Conservation (phyloP, 2,329 filamentous ascomycete genomes). For the Tympanopsis confertula region DNA sequence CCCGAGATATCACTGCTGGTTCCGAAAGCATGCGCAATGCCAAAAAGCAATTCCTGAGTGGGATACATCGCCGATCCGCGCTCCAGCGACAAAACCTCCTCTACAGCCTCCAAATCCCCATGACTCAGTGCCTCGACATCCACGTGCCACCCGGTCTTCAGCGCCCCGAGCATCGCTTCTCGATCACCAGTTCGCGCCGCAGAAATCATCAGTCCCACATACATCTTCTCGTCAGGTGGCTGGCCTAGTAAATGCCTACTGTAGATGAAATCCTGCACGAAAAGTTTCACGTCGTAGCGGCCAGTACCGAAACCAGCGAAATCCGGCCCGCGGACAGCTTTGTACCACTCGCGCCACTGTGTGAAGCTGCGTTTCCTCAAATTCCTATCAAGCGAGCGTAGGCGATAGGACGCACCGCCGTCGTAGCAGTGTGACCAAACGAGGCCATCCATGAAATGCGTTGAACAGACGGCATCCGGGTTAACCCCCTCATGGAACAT, state of each 20-base stretch:
- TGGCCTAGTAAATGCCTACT: background rate
- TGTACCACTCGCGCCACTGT: background rate
- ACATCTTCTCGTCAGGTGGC: background rate
- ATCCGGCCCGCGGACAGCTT: no score
- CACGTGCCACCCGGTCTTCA: constrained; percentile 36
- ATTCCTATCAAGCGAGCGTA: background rate
- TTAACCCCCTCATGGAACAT: constrained; percentile 21
- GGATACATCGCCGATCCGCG: constrained; percentile 29
- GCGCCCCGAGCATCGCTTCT: constrained; percentile 25
- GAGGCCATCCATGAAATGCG: constrained; percentile 32
- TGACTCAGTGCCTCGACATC: constrained; percentile 27
- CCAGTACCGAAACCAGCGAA: background rate
- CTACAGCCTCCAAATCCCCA: constrained; percentile 14
- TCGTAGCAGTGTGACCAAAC: constrained; percentile 27
- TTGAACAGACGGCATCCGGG: constrained; percentile 34
- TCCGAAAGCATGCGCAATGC: constrained; percentile 36
- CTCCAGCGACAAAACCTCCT: constrained; percentile 6
- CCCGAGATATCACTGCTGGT: constrained; percentile 33
- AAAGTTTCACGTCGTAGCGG: background rate
- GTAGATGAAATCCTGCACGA: background rate
- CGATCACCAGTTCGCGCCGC: constrained; percentile 27
- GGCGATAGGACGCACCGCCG: constrained; percentile 18
- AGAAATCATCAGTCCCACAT: background rate
- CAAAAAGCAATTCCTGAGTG: constrained; percentile 27
- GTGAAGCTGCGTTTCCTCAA: background rate